Evolutionary conservation across 495 filamentous ascomycete species (phyloP).

Genomic region (Achaetomiella virescens): DNA sequence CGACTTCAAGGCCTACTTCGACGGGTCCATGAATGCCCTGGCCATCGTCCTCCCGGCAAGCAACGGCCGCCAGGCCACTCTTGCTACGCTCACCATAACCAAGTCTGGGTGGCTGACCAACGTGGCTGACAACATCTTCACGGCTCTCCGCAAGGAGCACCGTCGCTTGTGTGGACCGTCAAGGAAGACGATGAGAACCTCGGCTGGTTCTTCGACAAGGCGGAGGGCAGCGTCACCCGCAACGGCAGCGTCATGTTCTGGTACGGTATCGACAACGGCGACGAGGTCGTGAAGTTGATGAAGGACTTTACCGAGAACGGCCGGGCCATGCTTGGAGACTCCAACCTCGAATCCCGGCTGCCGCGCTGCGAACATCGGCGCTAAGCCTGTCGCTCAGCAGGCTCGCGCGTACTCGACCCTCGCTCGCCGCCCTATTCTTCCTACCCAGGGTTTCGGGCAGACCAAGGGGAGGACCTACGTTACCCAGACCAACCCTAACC

Average conservation of each 20-base stretch:
- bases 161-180: constrained; percentile 93
- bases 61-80: constrained; percentile 55
- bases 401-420: constrained; percentile 58
- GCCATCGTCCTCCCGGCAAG: constrained; percentile 81
- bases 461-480: constrained; percentile 47
- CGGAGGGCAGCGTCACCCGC: constrained; percentile 80
- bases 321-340: constrained; percentile 81
- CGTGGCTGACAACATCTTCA: constrained; percentile 95
- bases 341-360: constrained; percentile 80
- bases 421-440: constrained; percentile 33
- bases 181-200: constrained; percentile 95
- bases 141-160: constrained; percentile 87
- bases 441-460: constrained; percentile 13
- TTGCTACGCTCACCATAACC: constrained; percentile 91
- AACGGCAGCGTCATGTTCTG: constrained; percentile 92
- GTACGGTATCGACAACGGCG: constrained; percentile 83
- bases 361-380: constrained; percentile 58
- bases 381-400: constrained; percentile 48
- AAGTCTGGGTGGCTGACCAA: constrained; percentile 95
- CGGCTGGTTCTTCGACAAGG: constrained; percentile 98
- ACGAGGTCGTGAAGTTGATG: constrained; percentile 81
- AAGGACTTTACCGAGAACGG: constrained; percentile 80
- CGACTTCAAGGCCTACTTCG: constrained; percentile 89
- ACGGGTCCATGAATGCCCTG: constrained; percentile 92
- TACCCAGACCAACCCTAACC: constrained; percentile 90